Percentiles rank a stretch among this genome's conserved stretches.
Conservation (phyloP, 306 rosid genomes). For the Dryas octopetala region DNA sequence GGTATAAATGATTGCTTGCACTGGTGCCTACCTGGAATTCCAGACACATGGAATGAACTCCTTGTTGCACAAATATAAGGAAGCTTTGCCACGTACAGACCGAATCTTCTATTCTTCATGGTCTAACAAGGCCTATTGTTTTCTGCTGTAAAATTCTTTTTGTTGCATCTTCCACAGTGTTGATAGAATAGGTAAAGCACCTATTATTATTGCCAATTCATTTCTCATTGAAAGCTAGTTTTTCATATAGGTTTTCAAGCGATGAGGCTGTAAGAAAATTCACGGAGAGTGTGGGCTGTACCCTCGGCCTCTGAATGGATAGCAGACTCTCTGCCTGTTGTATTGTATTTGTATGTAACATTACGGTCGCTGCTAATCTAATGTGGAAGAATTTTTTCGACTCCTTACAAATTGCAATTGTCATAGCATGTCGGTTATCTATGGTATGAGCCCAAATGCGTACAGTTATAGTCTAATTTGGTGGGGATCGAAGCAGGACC, state of each 20-base stretch:
- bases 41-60: slow-evolving; percentile 94
- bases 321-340: neutral
- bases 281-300: too few species aligned
- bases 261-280: neutral
- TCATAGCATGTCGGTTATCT: too few species aligned
- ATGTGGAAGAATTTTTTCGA: neutral
- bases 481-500: too few species aligned
- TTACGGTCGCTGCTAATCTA: neutral
- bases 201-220: slow-evolving; percentile 1
- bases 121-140: slow-evolving; percentile 31
- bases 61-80: slow-evolving; percentile 71
- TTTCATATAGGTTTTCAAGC: neutral
- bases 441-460: neutral
- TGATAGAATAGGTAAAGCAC: slow-evolving; percentile 26
- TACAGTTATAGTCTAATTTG: too few species aligned
- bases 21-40: slow-evolving; percentile 94
- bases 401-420: neutral
- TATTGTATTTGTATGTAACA: slow-evolving; percentile 8
- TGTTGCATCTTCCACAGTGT: slow-evolving; percentile 19
- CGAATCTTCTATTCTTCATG: slow-evolving; percentile 34
- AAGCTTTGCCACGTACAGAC: slow-evolving; percentile 12
- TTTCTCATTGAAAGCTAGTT: slow-evolving; percentile 7
- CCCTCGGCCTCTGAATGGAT: too few species aligned
- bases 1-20: slow-evolving; percentile 82
- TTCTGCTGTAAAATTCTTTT: slow-evolving; percentile 15